phyloP scores from a whole-genome alignment of 83 land plant genomes.

The Picea abies region DNA sequence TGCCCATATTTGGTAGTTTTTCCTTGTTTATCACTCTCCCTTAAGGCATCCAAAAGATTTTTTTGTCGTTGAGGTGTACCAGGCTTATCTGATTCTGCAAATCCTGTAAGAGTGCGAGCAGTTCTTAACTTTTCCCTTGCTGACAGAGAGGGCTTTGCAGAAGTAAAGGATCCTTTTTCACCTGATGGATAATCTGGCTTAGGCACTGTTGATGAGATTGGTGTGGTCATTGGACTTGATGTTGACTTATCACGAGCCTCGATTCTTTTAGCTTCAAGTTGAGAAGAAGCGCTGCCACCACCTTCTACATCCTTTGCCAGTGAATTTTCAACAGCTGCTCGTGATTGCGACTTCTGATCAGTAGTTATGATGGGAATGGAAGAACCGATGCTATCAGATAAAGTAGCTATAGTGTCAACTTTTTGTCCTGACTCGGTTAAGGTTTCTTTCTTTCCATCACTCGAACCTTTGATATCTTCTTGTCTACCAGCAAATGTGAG shows the following conservation, averaged over 20 bases:
- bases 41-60: constrained; percentile 32
- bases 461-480: not conserved
- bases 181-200: not conserved
- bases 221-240: not conserved
- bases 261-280: not conserved
- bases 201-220: constrained; percentile 7
- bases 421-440: not conserved
- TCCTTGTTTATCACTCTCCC: constrained; percentile 34
- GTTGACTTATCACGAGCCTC: not conserved
- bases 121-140: constrained; percentile 7
- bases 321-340: not conserved
- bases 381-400: not conserved
- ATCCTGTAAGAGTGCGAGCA: constrained; percentile 2
- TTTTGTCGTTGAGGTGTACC: not conserved
- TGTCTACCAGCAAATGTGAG: not conserved
- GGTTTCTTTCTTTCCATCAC: not conserved
- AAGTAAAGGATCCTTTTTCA: constrained; percentile 1
- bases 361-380: not conserved
- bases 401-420: not conserved
- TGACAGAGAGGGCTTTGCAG: constrained; percentile 5
- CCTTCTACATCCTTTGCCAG: not conserved
- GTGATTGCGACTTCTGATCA: not conserved
- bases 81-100: constrained; percentile 7
- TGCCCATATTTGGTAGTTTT: constrained; percentile 47
- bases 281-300: not conserved